Evolutionary conservation across 2,329 filamentous ascomycete species (phyloP).

Genomic region (Pestalotiopsis sp.): DNA sequence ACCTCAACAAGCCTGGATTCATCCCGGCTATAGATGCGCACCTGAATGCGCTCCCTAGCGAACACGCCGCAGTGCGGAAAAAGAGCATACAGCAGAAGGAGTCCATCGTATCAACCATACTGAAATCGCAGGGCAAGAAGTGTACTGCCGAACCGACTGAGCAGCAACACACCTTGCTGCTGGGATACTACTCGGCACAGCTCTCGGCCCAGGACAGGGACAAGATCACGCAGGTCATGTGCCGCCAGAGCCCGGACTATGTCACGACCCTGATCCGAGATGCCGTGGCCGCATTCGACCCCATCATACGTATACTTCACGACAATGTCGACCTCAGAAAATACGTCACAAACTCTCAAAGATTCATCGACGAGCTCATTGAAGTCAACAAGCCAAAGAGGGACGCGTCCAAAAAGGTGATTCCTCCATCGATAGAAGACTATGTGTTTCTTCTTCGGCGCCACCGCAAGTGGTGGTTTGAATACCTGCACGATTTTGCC

Average conservation of each 20-base stretch:
- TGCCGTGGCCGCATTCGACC: constrained; percentile 69
- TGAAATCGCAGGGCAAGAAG: constrained; percentile 54
- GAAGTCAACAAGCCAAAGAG: constrained; percentile 54
- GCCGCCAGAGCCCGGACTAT: constrained; percentile 70
- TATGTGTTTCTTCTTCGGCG: constrained; percentile 69
- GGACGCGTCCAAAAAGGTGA: constrained; percentile 29
- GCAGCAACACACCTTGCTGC: constrained; percentile 63
- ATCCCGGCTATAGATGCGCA: constrained; percentile 64
- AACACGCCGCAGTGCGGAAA: constrained; percentile 62
- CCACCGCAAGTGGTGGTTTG: constrained; percentile 66
- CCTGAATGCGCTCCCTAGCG: constrained; percentile 51
- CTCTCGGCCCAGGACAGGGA: constrained; percentile 76
- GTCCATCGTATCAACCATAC: constrained; percentile 70
- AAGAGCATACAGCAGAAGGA: constrained; percentile 51
- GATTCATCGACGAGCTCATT: constrained; percentile 73
- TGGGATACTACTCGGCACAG: constrained; percentile 72
- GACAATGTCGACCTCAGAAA: constrained; percentile 71
- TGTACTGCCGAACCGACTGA: constrained; percentile 54
- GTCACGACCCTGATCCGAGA: constrained; percentile 72
- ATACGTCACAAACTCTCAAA: constrained; percentile 68
- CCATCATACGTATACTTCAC: constrained; percentile 73
- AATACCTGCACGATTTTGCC: constrained; percentile 71
- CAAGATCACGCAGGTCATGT: constrained; percentile 67
- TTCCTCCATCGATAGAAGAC: constrained; percentile 68
- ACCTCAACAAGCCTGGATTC: constrained; percentile 61